Base-by-base conservation (phyloP, 23 red algal genomes). In the Rhodosorus marinus region DNA sequence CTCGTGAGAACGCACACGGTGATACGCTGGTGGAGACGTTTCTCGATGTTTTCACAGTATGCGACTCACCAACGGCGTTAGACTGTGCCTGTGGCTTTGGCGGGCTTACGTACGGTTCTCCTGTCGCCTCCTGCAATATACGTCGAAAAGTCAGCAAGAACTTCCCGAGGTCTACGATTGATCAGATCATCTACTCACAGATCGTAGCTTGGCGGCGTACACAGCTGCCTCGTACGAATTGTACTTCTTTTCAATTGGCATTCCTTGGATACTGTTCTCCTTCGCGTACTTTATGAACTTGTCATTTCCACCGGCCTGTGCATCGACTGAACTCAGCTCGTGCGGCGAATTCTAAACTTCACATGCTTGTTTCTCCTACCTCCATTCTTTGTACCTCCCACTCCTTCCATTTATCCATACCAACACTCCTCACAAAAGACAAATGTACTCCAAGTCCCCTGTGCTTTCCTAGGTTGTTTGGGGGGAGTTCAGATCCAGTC, bases 391-490 rank as follows among this genome's bases (percentile, higher is more conserved):
- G 72, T 7, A 85, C 67, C 29, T 98, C 90, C 74, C 60, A 76
- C 20, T 67, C 62, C 58, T 98, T 98, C 90, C 90, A 98, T 33
- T 60, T 54, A 55, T 98, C 90, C 90, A 98, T 98, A 0, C 90
- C 79, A 23, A 98, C 81, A 17, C 74, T 82, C n/a, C 90, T 64
- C 26, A 98, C 90, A 83, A 98, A 98, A 20, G 90, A 85, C 3
- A 98, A 71, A 35, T 85, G 79, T 42, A 85, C 79, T 56, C 90
- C 90, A 17, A 84, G 64, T 8, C 65, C 55, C 24, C 90, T 79
- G 55, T 98, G 90, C 58, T 62, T 59, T 6, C 90, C 90, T n/a
- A n/a, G n/a, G n/a, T n/a, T n/a, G n/a, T n/a, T n/a, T n/a, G n/a
- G n/a, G 33, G 35, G n/a, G n/a, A n/a, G n/a, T n/a, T n/a, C n/a